Conservation (phyloP, 345 rosid species). For the Populus alba region DNA sequence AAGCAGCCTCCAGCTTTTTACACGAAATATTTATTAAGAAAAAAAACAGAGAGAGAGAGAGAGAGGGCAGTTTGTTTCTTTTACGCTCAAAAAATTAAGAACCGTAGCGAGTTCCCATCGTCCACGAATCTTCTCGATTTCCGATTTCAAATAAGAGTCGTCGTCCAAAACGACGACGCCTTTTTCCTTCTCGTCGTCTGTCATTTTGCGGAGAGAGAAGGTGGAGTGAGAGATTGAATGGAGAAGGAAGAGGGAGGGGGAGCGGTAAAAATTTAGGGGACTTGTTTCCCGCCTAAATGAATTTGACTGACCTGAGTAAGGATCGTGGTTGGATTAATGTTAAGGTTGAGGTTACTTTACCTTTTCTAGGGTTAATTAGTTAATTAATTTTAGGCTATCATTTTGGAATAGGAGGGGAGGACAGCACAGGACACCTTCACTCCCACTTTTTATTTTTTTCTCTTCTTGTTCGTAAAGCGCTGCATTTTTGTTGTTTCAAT, state of each 20-base stretch:
- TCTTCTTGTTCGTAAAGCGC: background rate
- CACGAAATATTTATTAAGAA: background rate
- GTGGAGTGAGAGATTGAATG: background rate
- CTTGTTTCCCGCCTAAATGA: constrained; percentile 32
- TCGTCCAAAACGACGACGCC: background rate
- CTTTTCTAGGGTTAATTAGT: constrained; percentile 19
- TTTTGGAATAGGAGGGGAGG: background rate
- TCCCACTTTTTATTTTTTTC: background rate
- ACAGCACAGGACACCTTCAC: background rate
- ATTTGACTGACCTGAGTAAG: constrained; percentile 2
- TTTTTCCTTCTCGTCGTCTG: constrained; percentile 7
- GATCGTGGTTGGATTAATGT: background rate
- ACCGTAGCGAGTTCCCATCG: constrained; percentile 94
- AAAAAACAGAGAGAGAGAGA: background rate
- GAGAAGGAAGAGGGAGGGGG: background rate
- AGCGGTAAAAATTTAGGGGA: constrained; percentile 5
- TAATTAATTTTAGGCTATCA: background rate
- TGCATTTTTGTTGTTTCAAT: background rate
- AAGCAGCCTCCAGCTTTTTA: background rate
- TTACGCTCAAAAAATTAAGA: constrained; percentile 72
- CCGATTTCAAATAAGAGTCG: constrained; percentile 23
- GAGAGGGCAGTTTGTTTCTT: background rate
- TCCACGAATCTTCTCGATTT: constrained; percentile 55
- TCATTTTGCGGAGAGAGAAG: constrained; percentile 30
- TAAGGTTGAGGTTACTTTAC: background rate